Conservation (phyloP, 768 basidiomycete genomes). For the Auricularia sp. region DNA sequence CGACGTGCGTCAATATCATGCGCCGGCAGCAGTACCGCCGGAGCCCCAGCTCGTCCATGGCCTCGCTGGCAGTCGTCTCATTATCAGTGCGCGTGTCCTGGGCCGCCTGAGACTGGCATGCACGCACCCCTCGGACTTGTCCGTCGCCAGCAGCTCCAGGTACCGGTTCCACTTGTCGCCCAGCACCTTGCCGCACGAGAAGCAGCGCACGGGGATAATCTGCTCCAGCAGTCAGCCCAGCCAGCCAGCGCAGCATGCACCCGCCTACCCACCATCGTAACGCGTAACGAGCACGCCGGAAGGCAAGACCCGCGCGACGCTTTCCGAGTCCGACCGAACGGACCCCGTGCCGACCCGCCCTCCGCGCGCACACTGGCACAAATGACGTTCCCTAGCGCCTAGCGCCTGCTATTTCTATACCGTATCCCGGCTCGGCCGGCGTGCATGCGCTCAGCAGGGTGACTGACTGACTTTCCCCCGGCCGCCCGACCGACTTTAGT, state of each 20-base stretch:
- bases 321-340: not conserved
- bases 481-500: no score
- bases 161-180: constrained; percentile 94
- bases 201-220: constrained; percentile 96
- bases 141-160: constrained; percentile 67
- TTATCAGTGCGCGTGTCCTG: no score
- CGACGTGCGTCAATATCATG: constrained; percentile 96
- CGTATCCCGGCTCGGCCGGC: not conserved
- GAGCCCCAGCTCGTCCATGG: constrained; percentile 78
- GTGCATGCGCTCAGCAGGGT: no score
- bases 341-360: not conserved
- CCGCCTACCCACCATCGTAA: not conserved
- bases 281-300: not conserved
- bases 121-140: constrained; percentile 80
- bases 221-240: constrained; percentile 20
- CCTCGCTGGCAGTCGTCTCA: constrained; percentile 46
- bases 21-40: constrained; percentile 94
- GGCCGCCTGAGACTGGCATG: no score
- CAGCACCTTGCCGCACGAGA: constrained; percentile 94
- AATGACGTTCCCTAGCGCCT: not conserved
- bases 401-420: not conserved
- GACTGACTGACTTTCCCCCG: no score
- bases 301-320: not conserved
- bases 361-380: not conserved
- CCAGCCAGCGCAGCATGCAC: not conserved